A percentile compares a stretch with the other conserved stretches of the same genome.
phyloP scores from a whole-genome alignment of 2,329 filamentous ascomycete species.

The Mycosphaerelloides madeirae region DNA sequence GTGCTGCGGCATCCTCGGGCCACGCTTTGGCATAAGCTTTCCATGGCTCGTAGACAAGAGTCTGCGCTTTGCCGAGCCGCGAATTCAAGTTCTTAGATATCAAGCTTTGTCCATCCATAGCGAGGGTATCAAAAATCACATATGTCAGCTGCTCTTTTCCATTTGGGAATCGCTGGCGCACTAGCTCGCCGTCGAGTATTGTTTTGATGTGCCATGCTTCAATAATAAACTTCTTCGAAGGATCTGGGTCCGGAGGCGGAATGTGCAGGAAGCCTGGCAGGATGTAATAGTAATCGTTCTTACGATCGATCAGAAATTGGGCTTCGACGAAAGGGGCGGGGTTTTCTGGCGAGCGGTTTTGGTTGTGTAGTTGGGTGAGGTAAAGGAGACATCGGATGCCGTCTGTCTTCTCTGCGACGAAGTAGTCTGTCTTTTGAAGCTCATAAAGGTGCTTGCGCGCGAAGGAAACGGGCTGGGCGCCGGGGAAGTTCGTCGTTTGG shows the following conservation, averaged over 20 bases:
- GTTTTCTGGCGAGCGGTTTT: neutral
- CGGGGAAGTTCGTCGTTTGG: conserved; percentile 68
- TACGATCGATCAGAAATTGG: conserved; percentile 93
- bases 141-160: conserved; percentile 70
- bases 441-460: conserved; percentile 75
- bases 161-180: conserved; percentile 67
- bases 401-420: conserved; percentile 97
- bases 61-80: conserved; percentile 76
- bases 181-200: conserved; percentile 86
- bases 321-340: conserved; percentile 47
- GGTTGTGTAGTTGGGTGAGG: conserved; percentile 56
- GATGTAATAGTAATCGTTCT: conserved; percentile 93
- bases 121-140: conserved; percentile 88
- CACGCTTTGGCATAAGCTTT: conserved; percentile 51
- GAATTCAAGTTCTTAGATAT: conserved; percentile 82
- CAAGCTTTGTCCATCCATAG: conserved; percentile 69
- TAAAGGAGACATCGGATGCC: conserved; percentile 95
- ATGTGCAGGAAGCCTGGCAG: conserved; percentile 69
- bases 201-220: conserved; percentile 71
- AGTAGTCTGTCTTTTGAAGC: conserved; percentile 81
- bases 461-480: conserved; percentile 92
- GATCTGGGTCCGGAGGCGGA: conserved; percentile 57
- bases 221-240: conserved; percentile 31
- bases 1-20: conserved; percentile 63
- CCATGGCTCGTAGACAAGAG: conserved; percentile 23